Base-by-base conservation (phyloP, 108 stramenopile species). In the Mediolabrus comicus region DNA sequence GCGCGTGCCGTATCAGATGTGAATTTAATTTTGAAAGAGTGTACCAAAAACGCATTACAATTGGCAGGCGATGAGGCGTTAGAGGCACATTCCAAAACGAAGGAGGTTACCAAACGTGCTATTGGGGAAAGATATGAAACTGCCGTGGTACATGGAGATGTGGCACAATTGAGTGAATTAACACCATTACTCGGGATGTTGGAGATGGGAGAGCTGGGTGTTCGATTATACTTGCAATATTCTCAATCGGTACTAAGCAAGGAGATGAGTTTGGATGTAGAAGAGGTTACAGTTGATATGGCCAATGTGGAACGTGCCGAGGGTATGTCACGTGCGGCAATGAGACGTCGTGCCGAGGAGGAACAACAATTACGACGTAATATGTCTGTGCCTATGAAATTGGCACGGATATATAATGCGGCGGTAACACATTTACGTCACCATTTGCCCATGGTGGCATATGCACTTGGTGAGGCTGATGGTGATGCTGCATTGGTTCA, bases 381-480 rank as follows among this genome's bases (percentile, higher is more conserved):
- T n/a, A 54, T 24, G 58, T 36, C 75, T 29, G 77, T 84, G 14
- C 89, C 86, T 0, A 77, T 74, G 43, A 53, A 88, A 46, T 31
- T 95, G 74, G 94, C 89, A 28, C 58, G 65, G 53, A 86, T 91
- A 9, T 95, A 90, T 81, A 95, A 95, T 77, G 75, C 71, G 9
- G 89, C 91, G 36, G 88, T 89, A 4, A 86, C 86, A 7, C 80
- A 78, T 31, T 53, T 95, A 52, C 71, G 94, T 8, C 91, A 95
- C 78, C 94, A 95, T 73, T 82, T 95, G 68, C 94, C 94, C 72
- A 91, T 95, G 90, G 90, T 95, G 2, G 85, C 89, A 25, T 83
- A 86, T 66, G 86, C 83, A 19, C 65, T 95, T 53, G 80, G 88
- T 30, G 79, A 71, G 29, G 94, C 88, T 28, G 84, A 91, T 54